A percentile compares a stretch with the other conserved stretches of the same genome.
Evolutionary conservation across 257 asterid genomes (phyloP).

Genomic region (Mitragyna speciosa): DNA sequence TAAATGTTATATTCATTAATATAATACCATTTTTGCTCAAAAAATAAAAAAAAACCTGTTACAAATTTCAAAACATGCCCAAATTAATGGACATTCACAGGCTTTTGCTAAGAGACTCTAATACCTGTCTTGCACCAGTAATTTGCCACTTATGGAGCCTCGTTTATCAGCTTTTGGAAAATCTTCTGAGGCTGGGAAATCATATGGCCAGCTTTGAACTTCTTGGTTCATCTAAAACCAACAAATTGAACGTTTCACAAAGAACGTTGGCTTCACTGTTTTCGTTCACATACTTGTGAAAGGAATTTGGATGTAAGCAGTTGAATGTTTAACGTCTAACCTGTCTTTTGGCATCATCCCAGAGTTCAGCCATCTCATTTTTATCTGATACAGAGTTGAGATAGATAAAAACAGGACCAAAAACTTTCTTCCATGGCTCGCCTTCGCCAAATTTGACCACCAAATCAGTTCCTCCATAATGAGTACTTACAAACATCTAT

Average conservation of each 20-base stretch:
- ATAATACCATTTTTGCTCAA: too few species aligned
- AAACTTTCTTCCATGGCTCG: conserved; percentile 56
- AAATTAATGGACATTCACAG: too few species aligned
- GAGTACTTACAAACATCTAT: conserved; percentile 58
- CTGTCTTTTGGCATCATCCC: conserved; percentile 55
- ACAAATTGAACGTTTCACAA: not conserved
- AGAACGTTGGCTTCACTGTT: not conserved
- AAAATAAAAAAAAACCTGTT: too few species aligned
- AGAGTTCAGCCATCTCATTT: conserved; percentile 24
- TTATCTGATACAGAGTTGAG: conserved; percentile 25
- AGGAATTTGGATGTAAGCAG: not conserved
- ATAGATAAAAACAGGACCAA: conserved; percentile 34
- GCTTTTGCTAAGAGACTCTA: not conserved
- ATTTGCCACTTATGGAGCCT: conserved; percentile 62
- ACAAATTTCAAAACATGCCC: too few species aligned
- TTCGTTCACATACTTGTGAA: not conserved
- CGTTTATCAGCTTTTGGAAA: conserved; percentile 59
- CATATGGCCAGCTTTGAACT: conserved; percentile 70
- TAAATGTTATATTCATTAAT: too few species aligned
- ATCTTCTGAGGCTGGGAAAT: conserved; percentile 78
- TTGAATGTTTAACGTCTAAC: conserved; percentile 16
- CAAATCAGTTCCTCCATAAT: conserved; percentile 54
- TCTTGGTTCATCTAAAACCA: conserved; percentile 41
- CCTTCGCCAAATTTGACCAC: conserved; percentile 43
- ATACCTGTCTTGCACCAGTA: conserved; percentile 74